Evolutionary conservation across 225 moss, liverwort and hornwort species (phyloP), one percentile per base, ranked within the genome.

Genomic region (Antitrichia curtipendula): DNA sequence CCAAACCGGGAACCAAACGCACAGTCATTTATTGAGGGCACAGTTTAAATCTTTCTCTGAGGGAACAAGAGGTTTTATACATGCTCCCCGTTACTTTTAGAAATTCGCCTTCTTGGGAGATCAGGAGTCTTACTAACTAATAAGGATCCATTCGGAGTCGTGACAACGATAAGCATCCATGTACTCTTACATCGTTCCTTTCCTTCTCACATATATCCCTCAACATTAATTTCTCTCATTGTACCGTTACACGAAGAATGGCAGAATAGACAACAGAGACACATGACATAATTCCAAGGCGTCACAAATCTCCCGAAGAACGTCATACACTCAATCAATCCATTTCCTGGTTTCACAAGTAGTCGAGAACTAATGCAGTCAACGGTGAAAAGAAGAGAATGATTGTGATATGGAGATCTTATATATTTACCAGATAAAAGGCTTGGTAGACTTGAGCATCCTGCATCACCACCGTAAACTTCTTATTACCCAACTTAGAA

Each of bases 351-450:
- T 49, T 75, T 50, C 14, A 12, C 31, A 71, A 25, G 31, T 22
- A 77, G 54, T 24, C 1, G 16, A 56, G 54, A 25, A 36, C 36
- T 53, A 6, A n/a, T 54, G n/a, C 15, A 76, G 24, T 9, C 23
- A 34, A 14, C 8, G 45, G 5, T 36, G 75, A 52, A 54, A 77
- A n/a, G 6, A 25, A 53, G 54, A 54, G 78, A 36, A 76, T 10
- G 78, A 27, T 56, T 78, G 23, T 56, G 56, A 77, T 38, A 12
- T 41, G 58, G 31, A 29, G 49, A 47, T 34, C 22, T 41, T 6
- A n/a, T n/a, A n/a, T n/a, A 9, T 9, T 79, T 75, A 92, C 92
- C 88, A 91, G 86, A 16, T 84, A 76, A 68, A 91, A 92, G 13
- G 65, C 73, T 31, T 73, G 81, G 86, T 89, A 91, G 84, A 91